phyloP scores from a whole-genome alignment of 768 basidiomycete genomes.

The Galerina marginata region DNA sequence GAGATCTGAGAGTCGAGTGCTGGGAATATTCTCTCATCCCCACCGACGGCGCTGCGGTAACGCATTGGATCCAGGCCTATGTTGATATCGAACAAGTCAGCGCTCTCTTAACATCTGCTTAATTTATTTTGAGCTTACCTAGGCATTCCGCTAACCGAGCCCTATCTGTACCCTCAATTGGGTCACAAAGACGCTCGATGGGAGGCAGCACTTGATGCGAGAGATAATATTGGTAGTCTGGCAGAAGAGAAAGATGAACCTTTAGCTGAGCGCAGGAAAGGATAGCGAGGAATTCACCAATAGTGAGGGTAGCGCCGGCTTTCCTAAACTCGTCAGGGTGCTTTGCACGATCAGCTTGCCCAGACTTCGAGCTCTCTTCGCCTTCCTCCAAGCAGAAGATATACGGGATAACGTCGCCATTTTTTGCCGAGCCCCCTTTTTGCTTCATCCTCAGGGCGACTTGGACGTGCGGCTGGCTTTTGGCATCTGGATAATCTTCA shows the following conservation, averaged over 20 bases:
- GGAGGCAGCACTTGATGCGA: conserved; percentile 93
- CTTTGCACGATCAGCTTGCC: conserved; percentile 88
- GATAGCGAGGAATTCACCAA: conserved; percentile 54
- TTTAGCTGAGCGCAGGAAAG: neutral
- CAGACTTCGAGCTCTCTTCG: conserved; percentile 69
- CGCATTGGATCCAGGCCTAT: conserved; percentile 41
- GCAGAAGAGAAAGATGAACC: neutral
- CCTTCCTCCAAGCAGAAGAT: conserved; percentile 87
- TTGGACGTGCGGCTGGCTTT: conserved; percentile 95
- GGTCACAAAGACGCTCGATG: conserved; percentile 92
- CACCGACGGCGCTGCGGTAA: conserved; percentile 38
- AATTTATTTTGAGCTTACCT: conserved; percentile 49
- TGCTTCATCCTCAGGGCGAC: conserved; percentile 91
- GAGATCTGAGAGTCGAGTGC: conserved; percentile 89
- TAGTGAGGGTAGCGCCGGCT: conserved; percentile 65
- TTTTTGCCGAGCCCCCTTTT: conserved; percentile 77
- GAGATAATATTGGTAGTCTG: conserved; percentile 93
- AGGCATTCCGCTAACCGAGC: conserved; percentile 93
- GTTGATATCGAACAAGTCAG: conserved; percentile 47
- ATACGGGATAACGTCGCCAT: conserved; percentile 95
- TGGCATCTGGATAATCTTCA: conserved; percentile 95
- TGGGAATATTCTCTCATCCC: conserved; percentile 71
- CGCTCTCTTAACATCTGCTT: no score
- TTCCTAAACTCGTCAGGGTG: conserved; percentile 92
- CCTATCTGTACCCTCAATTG: conserved; percentile 94